phyloP scores from a whole-genome alignment of 2,329 filamentous ascomycete genomes.

The Alternaria rosae region DNA sequence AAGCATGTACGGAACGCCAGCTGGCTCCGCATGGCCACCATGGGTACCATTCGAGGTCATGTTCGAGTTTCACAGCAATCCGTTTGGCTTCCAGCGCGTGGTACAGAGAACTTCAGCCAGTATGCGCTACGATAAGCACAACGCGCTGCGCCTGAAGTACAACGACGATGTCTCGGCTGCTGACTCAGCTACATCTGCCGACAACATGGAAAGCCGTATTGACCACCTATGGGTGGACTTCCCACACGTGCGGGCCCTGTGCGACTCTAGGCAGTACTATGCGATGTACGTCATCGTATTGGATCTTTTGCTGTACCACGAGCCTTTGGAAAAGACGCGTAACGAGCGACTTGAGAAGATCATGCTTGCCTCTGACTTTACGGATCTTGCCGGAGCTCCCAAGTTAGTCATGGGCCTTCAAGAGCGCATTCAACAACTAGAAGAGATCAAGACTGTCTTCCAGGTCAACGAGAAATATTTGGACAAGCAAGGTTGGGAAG shows the following conservation, averaged over 20 bases:
- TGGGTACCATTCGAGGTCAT: constrained; percentile 99
- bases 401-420: constrained; percentile 92
- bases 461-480: constrained; percentile 88
- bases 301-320: constrained; percentile 93
- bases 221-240: constrained; percentile 98
- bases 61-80: constrained; percentile 93
- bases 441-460: constrained; percentile 97
- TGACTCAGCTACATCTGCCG: constrained; percentile 58
- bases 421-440: constrained; percentile 88
- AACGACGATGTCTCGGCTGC: constrained; percentile 86
- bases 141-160: constrained; percentile 94
- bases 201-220: constrained; percentile 77
- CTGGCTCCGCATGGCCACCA: constrained; percentile 90
- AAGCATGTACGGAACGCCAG: constrained; percentile 86
- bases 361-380: constrained; percentile 98
- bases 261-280: constrained; percentile 97
- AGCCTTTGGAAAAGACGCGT: constrained; percentile 96
- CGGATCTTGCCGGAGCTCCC: constrained; percentile 90
- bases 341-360: constrained; percentile 97
- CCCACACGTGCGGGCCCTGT: constrained; percentile 89
- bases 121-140: constrained; percentile 97
- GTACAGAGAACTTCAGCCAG: constrained; percentile 96
- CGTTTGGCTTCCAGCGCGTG: constrained; percentile 96
- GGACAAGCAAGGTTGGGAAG: constrained; percentile 89
- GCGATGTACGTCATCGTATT: constrained; percentile 98